phyloP scores from a whole-genome alignment of 169 alveolate genomes.

The Cryptosporidium felis region DNA sequence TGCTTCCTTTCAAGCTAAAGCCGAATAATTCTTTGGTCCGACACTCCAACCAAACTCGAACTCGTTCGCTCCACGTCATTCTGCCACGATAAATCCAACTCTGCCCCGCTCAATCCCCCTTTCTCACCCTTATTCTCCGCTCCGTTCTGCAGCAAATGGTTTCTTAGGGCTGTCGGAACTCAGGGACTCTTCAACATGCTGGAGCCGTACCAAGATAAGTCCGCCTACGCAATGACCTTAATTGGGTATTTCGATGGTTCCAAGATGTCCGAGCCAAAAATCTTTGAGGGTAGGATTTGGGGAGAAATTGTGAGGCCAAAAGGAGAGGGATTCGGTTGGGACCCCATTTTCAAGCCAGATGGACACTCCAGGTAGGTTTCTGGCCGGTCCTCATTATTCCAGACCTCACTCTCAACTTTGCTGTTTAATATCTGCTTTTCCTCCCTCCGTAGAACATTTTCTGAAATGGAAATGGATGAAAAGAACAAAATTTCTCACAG shows the following conservation, averaged over 20 bases:
- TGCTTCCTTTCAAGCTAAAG: neutral
- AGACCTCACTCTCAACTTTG: too few relatives aligned
- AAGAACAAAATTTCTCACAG: slow-evolving; percentile 55
- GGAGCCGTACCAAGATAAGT: slow-evolving; percentile 84
- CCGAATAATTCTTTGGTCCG: neutral
- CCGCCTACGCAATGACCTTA: slow-evolving; percentile 87
- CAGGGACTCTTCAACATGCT: slow-evolving; percentile 88
- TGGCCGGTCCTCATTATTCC: too few relatives aligned
- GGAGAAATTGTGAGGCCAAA: slow-evolving; percentile 87
- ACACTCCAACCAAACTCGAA: neutral
- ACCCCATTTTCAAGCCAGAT: slow-evolving; percentile 46
- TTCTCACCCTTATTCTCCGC: neutral
- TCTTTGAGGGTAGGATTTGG: slow-evolving; percentile 83
- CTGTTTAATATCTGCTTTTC: neutral
- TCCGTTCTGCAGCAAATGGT: slow-evolving; percentile 84
- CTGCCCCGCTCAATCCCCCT: slow-evolving; percentile 1
- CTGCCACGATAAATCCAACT: neutral
- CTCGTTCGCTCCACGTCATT: too few relatives aligned
- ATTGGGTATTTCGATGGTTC: slow-evolving; percentile 80
- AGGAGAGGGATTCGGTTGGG: slow-evolving; percentile 77
- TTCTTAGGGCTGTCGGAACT: slow-evolving; percentile 84
- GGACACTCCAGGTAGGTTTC: slow-evolving; percentile 29
- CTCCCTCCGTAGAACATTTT: slow-evolving; percentile 13
- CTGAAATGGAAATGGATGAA: slow-evolving; percentile 27
- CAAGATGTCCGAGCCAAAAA: slow-evolving; percentile 78